Base-by-base conservation (phyloP, 352 stramenopile species). In the Phytopythium vexans region DNA sequence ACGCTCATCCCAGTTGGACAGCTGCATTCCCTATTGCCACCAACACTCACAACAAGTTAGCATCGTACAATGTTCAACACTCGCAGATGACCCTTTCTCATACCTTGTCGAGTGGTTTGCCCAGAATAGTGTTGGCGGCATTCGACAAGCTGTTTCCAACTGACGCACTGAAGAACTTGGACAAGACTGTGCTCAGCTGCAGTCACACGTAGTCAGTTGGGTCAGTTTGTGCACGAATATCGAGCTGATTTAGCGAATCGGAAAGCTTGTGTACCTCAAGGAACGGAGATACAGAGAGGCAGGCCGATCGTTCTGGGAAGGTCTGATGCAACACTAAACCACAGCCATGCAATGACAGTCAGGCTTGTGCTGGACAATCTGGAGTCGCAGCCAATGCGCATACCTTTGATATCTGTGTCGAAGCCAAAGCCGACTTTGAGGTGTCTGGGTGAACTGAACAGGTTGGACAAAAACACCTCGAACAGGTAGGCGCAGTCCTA, bases 401-500 rank as follows among this genome's bases (percentile, higher is more conserved):
- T 57, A 86, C 79, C 74, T 80, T 85, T 84, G 8, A 89, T 54
- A 53, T 89, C 79, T 2, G 79, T 79, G 21, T 88, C 68, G 49
- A 89, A 89, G 14, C 79, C 76, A 59, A 89, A 89, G 3, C 79
- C 79, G 49, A 86, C 54, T 62, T 88, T 88, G 8, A 89, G 49
- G 12, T 72, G 57, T 6, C 12, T 31, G 7, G 45, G 50, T 3
- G 57, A 71, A 36, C 44, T 56, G 45, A 89, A 76, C 15, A 89
- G 56, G 5, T 38, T 50, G 3, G 41, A 21, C 12, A 89, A 49
- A 39, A 88, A 85, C 0, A 36, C 44, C 0, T 83, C 65, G 37
- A 89, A 83, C 6, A 89, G 50, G 52, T 67, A 76, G 3, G 56
- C 56, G 41, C 62, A 80, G 6, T 75, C 60, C 78, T 86, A 27